Evolutionary conservation across 2,329 filamentous ascomycete genomes (phyloP).

Genomic region (Lasiodiplodia gonubiensis): DNA sequence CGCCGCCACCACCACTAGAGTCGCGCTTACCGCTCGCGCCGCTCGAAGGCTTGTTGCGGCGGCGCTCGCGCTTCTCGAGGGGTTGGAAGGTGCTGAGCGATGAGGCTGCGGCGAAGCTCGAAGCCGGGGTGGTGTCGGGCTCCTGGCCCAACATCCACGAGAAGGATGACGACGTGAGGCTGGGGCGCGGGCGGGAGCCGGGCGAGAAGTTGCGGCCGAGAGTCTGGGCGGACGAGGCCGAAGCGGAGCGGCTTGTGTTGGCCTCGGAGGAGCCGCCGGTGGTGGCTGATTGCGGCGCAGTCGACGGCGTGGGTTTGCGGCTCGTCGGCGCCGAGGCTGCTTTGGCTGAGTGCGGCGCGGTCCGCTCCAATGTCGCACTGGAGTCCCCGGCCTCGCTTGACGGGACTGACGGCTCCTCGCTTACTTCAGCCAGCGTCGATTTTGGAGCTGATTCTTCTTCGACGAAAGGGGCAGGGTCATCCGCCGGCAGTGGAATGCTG

Average conservation of each 20-base stretch:
- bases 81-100: constrained; percentile 15
- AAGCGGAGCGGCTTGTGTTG: not conserved
- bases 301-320: constrained; percentile 23
- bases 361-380: constrained; percentile 21
- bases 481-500: constrained; percentile 50
- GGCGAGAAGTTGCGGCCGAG: constrained; percentile 32
- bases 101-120: constrained; percentile 39
- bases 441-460: constrained; percentile 5
- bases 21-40: not conserved
- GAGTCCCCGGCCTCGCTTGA: constrained; percentile 18
- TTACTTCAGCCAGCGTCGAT: constrained; percentile 1
- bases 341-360: constrained; percentile 25
- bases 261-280: constrained; percentile 29
- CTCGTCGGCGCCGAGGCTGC: constrained; percentile 21
- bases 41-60: constrained; percentile 22
- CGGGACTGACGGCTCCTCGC: constrained; percentile 30
- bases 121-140: constrained; percentile 28
- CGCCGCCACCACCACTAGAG: not conserved
- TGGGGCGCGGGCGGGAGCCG: constrained; percentile 62
- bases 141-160: constrained; percentile 72
- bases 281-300: constrained; percentile 29
- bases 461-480: constrained; percentile 40
- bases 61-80: constrained; percentile 20
- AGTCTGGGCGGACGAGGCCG: constrained; percentile 2
- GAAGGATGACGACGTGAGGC: constrained; percentile 75